Evolutionary conservation across 306 rosid species (phyloP).

Genomic region (Rosa persica): DNA sequence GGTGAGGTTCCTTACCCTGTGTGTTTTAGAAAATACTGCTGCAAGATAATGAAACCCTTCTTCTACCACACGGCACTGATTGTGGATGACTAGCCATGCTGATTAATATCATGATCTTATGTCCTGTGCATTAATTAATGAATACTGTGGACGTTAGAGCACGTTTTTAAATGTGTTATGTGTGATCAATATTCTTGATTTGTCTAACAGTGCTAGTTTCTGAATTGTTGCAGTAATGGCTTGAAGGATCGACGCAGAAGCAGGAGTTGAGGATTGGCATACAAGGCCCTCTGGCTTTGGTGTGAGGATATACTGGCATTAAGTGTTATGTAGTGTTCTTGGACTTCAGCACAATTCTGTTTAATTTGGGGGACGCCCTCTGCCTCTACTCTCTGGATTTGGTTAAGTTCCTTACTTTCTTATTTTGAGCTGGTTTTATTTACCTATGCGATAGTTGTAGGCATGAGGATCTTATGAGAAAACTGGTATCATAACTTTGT

Average conservation of each 20-base stretch:
- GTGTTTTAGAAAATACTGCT: neutral
- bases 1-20: slow-evolving; percentile 45
- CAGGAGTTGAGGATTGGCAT: slow-evolving; percentile 65
- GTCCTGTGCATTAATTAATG: neutral
- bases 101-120: neutral
- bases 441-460: slow-evolving; percentile 45
- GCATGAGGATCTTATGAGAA: slow-evolving; percentile 34
- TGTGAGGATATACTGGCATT: slow-evolving; percentile 50
- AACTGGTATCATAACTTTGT: slow-evolving; percentile 37
- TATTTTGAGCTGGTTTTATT: slow-evolving; percentile 46
- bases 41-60: neutral
- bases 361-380: slow-evolving; percentile 68
- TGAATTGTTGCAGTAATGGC: slow-evolving; percentile 71
- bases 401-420: slow-evolving; percentile 69
- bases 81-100: neutral
- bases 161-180: neutral
- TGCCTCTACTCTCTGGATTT: slow-evolving; percentile 63
- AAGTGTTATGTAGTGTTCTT: slow-evolving; percentile 55
- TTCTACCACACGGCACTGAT: neutral
- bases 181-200: slow-evolving; percentile 13
- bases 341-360: slow-evolving; percentile 60
- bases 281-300: slow-evolving; percentile 27
- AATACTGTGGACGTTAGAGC: neutral
- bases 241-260: slow-evolving; percentile 85
- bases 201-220: neutral